These are phyloP conservation scores for Malassezia restricta DNA, from an alignment of 1,284 basidiomycete genomes.

Conservation along the genomic window DNA sequence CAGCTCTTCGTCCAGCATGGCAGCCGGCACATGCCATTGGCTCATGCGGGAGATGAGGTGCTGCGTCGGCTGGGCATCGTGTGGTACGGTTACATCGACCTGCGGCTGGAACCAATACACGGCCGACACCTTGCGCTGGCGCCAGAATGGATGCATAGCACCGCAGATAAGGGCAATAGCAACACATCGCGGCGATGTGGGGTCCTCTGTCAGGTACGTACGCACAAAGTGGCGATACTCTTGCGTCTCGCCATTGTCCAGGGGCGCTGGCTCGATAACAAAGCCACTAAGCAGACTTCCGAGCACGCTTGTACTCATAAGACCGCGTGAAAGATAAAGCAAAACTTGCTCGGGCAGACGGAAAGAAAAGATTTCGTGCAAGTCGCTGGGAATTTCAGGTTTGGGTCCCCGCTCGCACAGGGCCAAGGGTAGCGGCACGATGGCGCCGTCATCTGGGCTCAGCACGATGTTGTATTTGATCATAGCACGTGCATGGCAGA, in stretches of 20 bases:
- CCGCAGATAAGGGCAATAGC: slow-evolving; percentile 51
- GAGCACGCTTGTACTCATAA: slow-evolving; percentile 72
- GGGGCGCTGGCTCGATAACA: slow-evolving; percentile 73
- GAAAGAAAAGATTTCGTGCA: slow-evolving; percentile 89
- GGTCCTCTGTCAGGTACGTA: slow-evolving; percentile 80
- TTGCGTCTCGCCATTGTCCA: slow-evolving; percentile 84
- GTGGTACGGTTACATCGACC: slow-evolving; percentile 25
- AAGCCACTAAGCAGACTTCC: slow-evolving; percentile 74
- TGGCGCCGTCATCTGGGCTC: slow-evolving; percentile 70
- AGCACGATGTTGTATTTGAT: slow-evolving; percentile 85
- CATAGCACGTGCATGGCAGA: slow-evolving; percentile 77
- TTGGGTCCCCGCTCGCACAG: slow-evolving; percentile 47
- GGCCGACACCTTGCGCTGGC: slow-evolving; percentile 30
- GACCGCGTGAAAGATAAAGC: slow-evolving; percentile 83
- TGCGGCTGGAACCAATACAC: slow-evolving; percentile 37
- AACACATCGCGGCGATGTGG: slow-evolving; percentile 78
- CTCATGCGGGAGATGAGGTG: slow-evolving; percentile 75
- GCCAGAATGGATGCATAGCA: slow-evolving; percentile 40
- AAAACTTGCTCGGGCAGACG: slow-evolving; percentile 92
- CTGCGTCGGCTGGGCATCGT: slow-evolving; percentile 59
- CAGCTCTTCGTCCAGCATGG: slow-evolving; percentile 81
- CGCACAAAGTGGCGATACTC: slow-evolving; percentile 91
- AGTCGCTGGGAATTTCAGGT: slow-evolving; percentile 62
- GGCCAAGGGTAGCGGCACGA: slow-evolving; percentile 74
- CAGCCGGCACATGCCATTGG: slow-evolving; percentile 82